Base-by-base conservation (phyloP, 176 grass and related monocot genomes). In the Otatea glauca region DNA sequence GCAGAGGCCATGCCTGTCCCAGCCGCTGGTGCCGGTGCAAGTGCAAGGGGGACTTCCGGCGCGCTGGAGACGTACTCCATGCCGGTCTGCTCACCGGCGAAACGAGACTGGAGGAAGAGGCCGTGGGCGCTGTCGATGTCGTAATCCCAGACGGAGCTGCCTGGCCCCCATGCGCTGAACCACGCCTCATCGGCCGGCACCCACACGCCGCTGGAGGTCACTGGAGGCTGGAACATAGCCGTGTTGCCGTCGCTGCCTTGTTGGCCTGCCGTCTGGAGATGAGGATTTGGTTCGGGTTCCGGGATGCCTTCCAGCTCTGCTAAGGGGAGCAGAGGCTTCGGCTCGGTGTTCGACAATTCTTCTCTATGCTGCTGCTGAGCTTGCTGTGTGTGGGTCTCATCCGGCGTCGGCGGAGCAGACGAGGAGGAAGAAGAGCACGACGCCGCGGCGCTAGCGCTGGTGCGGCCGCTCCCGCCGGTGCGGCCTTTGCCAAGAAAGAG, bases 121-220 rank as follows among this genome's bases (percentile, higher is more conserved):
- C 79, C 91, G 18, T 96, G 86, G 2, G 91, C 91, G 54, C 90
- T 94, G 81, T 99, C 96, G 45, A 99, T 88, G 77, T 96, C 96
- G 82, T 90, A 87, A 77, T 99, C 96, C 96, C 96, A 99, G 29
- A 94, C 89, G 42, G 88, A 94, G 83, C 96, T 99, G 67, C 89
- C 91, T 0, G 96, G 96, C 0, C 93, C 96, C 96, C 96, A 99
- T 13, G 91, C 81, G 75, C 88, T 96, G 81, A 99, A 96, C 96
- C 96, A 99, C 5, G 89, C 93, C 85, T 94, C 96, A 16, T 99
- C 96, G 47, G 89, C 89, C 5, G 86, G 89, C 1, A 86, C 89
- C 93, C 96, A 96, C 1, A 92, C 68, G 75, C 89, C 80, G 68
- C 50, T 4, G 79, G 86, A 77, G 7, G 89, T 77, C 48, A 32